Percentiles rank a stretch among this genome's conserved stretches.
phyloP scores from a whole-genome alignment of 495 filamentous ascomycete genomes.

The Penicillium dipodomyicola region DNA sequence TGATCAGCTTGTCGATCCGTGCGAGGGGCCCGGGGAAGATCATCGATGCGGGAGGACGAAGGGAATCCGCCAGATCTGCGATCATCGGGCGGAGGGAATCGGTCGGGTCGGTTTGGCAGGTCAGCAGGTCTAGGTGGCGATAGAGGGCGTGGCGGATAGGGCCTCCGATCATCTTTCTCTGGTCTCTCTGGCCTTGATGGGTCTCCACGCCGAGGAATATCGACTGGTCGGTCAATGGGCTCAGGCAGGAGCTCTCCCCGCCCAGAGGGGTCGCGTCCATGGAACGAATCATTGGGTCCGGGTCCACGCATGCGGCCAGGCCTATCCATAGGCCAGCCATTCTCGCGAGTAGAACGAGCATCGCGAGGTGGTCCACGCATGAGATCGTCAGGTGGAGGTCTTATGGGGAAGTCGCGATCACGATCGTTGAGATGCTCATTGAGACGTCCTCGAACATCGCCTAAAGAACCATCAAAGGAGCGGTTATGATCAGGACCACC shows the following conservation, averaged over 20 bases:
- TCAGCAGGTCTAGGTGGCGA: conserved; percentile 34
- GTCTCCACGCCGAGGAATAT: conserved; percentile 37
- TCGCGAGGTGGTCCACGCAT: conserved; percentile 43
- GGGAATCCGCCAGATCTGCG: conserved; percentile 30
- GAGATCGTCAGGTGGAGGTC: conserved; percentile 40
- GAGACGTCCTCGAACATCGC: conserved; percentile 27
- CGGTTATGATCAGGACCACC: conserved; percentile 36
- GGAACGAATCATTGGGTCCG: conserved; percentile 26
- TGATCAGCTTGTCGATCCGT: conserved; percentile 34
- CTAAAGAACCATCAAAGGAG: conserved; percentile 32
- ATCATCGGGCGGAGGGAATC: conserved; percentile 35
- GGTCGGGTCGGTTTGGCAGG: conserved; percentile 38
- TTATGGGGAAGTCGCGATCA: conserved; percentile 36
- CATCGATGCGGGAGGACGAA: conserved; percentile 30
- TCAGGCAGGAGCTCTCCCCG: conserved; percentile 41
- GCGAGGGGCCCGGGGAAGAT: conserved; percentile 43
- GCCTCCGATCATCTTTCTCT: conserved; percentile 41
- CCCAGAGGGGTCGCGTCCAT: conserved; percentile 32
- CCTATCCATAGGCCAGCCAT: conserved; percentile 39
- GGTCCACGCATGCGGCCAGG: conserved; percentile 32
- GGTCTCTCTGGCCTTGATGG: conserved; percentile 30
- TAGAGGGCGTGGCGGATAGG: conserved; percentile 25
- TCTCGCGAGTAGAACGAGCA: conserved; percentile 30
- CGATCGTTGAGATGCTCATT: conserved; percentile 31
- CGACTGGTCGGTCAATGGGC: conserved; percentile 31